Base-by-base conservation (phyloP, 805 yeast species). In the Candida multigemmis region DNA sequence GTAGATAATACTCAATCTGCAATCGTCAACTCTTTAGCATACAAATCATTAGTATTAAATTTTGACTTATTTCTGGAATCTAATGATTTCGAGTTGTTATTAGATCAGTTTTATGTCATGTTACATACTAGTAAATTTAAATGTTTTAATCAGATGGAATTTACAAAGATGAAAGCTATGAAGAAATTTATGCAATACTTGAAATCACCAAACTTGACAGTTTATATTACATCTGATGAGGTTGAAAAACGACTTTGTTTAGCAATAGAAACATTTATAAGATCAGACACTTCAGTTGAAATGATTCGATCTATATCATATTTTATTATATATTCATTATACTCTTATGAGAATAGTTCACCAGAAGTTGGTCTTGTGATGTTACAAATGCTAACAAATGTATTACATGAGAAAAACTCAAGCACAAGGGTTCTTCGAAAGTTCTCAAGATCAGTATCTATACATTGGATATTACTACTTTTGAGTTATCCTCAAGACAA, bases 41-140 rank as follows among this genome's bases (percentile, higher is more conserved):
- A 78, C 42, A 62, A 71, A 19, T 50, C 60, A 22, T 34, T 60
- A 12, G 32, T 58, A 2, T 45, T 84, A 23, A 60, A 81, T 20
- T 60, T 75, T 12, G 86, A 83, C 34, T 64, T 79, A 34, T 79
- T 74, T 29, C 54, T 72, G 12, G 77, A 83, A 72, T 59, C 60
- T 30, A 74, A 70, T 21, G 59, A 75, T 0, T 54, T 75, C 27
- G 56, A 70, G 25, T 68, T 65, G 28, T 48, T 80, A 4, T 46
- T 78, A 4, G 67, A 66, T 33, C 89, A 80, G 36, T 57, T 80
- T 24, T 63, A 68, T 2, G 68, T 67, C 0, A 61, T 83, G 29
- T 51, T 73, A 3, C 62, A 63, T 20, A 69, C 61, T 15, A 73
- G 82, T 26, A 68, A 60, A 31, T 68, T 61, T 44, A 56, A 55